A percentile compares a stretch with the other conserved stretches of the same genome.
These are phyloP conservation scores for Clarkia xantiana DNA, from an alignment of 345 rosid genomes.

Conservation along the genomic window DNA sequence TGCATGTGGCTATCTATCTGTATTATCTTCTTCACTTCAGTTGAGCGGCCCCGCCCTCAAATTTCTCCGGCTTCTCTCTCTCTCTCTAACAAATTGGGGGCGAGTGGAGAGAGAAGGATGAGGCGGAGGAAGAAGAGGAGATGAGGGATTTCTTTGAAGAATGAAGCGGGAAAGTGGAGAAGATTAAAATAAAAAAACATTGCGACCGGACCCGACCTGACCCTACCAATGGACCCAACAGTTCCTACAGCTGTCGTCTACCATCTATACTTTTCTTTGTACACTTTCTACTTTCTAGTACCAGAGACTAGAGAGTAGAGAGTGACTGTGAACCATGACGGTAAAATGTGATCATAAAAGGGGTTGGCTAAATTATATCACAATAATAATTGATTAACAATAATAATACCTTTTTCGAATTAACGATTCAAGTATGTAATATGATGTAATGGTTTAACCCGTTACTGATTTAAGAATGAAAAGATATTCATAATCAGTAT, in stretches of 20 bases:
- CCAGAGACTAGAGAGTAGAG: too few relatives aligned
- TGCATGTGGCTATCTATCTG: background rate
- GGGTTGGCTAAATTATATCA: too few relatives aligned
- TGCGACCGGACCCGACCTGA: conserved; percentile 2
- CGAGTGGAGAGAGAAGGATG: background rate
- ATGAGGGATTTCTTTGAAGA: background rate
- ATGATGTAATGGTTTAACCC: too few relatives aligned
- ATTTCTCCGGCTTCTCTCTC: background rate
- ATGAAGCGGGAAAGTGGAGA: conserved; percentile 7
- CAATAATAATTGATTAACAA: too few relatives aligned
- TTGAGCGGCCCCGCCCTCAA: background rate
- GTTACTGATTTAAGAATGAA: too few relatives aligned
- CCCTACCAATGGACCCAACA: background rate
- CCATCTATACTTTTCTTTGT: background rate
- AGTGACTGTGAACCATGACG: too few relatives aligned
- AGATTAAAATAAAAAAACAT: background rate
- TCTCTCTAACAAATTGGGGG: conserved; percentile 5
- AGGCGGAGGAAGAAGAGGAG: background rate
- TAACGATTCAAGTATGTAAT: too few relatives aligned
- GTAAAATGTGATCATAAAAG: too few relatives aligned
- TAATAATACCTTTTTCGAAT: too few relatives aligned
- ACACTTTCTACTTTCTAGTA: too few relatives aligned
- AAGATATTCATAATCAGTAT: too few relatives aligned
- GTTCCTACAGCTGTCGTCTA: conserved; percentile 1
- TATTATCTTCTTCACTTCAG: background rate